phyloP scores from a whole-genome alignment of 73 alveolate genomes.

The Breviolum minutum region DNA sequence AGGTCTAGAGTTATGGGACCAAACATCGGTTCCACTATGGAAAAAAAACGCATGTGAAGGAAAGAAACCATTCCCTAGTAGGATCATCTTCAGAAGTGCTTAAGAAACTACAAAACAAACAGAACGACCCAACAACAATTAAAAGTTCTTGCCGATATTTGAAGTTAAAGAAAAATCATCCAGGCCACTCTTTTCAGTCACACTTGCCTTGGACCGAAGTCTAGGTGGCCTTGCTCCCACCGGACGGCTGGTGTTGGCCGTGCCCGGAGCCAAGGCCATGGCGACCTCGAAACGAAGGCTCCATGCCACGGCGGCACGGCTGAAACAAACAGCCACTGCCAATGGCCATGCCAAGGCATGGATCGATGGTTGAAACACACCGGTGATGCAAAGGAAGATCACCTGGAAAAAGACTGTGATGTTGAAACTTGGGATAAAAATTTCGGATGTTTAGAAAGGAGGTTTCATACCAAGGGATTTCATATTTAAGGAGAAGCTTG shows the following conservation, averaged over 20 bases:
- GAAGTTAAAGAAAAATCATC: not conserved
- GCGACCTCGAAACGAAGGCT: not conserved
- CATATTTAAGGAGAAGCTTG: not conserved
- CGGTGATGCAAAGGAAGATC: conserved; percentile 46
- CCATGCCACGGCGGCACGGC: conserved; percentile 47
- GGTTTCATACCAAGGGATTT: not conserved
- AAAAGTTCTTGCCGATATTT: not conserved
- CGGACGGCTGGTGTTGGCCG: not conserved
- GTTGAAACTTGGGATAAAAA: not conserved
- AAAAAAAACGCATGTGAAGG: too few species aligned
- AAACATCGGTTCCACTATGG: too few species aligned
- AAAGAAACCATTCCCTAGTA: too few species aligned
- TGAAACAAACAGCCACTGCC: conserved; percentile 25
- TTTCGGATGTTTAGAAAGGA: not conserved
- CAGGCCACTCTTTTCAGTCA: not conserved
- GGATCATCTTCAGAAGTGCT: too few species aligned
- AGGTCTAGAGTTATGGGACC: too few species aligned
- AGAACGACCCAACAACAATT: not conserved
- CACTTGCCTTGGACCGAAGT: not conserved
- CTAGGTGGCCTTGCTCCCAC: conserved; percentile 26
- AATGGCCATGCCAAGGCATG: conserved; percentile 54
- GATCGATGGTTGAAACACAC: conserved; percentile 35
- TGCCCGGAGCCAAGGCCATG: not conserved
- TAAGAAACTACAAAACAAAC: not conserved
- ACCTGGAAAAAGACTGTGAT: too few species aligned